phyloP scores from a whole-genome alignment of 2,329 filamentous ascomycete species.

The Clarireedia hainanense region DNA sequence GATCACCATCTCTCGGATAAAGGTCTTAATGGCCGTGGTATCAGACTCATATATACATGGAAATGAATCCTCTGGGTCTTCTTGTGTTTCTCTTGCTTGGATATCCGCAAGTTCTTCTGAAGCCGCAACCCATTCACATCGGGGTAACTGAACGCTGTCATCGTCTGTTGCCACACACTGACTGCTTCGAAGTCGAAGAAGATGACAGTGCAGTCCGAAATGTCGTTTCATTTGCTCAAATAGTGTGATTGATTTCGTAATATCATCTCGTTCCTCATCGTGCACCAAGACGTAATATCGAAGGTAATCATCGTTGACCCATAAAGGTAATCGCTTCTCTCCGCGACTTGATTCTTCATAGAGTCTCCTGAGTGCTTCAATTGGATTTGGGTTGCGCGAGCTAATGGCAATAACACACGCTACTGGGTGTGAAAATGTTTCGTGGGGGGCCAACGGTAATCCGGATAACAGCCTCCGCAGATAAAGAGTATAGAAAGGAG shows the following conservation, averaged over 20 bases:
- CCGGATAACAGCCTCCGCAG: conserved; percentile 76
- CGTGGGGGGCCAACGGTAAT: conserved; percentile 70
- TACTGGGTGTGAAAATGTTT: conserved; percentile 91
- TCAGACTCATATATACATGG: conserved; percentile 89
- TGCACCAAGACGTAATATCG: conserved; percentile 95
- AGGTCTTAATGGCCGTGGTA: conserved; percentile 75
- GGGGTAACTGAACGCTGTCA: conserved; percentile 74
- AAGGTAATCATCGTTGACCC: conserved; percentile 87
- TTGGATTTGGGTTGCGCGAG: conserved; percentile 73
- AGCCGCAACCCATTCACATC: conserved; percentile 83
- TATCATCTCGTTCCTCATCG: conserved; percentile 92
- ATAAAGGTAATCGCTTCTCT: conserved; percentile 64
- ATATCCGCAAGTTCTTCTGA: conserved; percentile 75
- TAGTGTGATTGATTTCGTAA: conserved; percentile 76
- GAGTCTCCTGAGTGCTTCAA: conserved; percentile 76
- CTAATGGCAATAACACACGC: conserved; percentile 93
- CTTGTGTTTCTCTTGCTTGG: conserved; percentile 56
- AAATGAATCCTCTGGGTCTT: conserved; percentile 63
- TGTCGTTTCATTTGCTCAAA: conserved; percentile 99
- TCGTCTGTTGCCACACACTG: conserved; percentile 86
- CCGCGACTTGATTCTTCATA: conserved; percentile 81
- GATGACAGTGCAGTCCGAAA: conserved; percentile 89
- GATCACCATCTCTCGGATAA: conserved; percentile 89
- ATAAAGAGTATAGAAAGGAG: conserved; percentile 80
- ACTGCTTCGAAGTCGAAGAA: conserved; percentile 75